A percentile compares a stretch with the other conserved stretches of the same genome.
These are phyloP conservation scores for Tylopilus plumbeoviolaceoides DNA, from an alignment of 768 basidiomycete genomes.

Conservation along the genomic window DNA sequence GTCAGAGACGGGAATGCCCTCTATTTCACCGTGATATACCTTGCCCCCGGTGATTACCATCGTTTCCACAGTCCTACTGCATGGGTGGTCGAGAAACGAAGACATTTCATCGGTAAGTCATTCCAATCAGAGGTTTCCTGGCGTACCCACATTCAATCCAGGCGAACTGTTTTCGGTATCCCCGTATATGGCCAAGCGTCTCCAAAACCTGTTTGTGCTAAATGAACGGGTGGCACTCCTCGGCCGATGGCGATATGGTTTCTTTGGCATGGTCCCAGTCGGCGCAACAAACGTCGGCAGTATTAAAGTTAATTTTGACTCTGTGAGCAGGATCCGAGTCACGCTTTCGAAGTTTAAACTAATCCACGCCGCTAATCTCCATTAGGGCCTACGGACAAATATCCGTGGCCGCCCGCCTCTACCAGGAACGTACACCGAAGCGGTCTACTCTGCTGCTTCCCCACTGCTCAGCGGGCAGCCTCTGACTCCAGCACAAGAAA, in stretches of 20 bases:
- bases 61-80: slow-evolving; percentile 94
- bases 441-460: slow-evolving; percentile 84
- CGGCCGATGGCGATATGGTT: slow-evolving; percentile 92
- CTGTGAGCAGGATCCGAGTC: slow-evolving; percentile 38
- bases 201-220: slow-evolving; percentile 93
- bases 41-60: slow-evolving; percentile 98
- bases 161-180: slow-evolving; percentile 95
- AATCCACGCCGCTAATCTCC: not conserved
- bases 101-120: slow-evolving; percentile 87
- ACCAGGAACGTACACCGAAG: slow-evolving; percentile 87
- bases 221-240: slow-evolving; percentile 96
- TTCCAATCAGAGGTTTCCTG: not conserved
- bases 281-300: slow-evolving; percentile 98
- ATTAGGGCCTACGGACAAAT: slow-evolving; percentile 83
- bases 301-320: slow-evolving; percentile 94
- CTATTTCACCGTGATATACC: slow-evolving; percentile 93
- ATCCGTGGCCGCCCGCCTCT: slow-evolving; percentile 68
- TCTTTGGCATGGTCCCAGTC: slow-evolving; percentile 96
- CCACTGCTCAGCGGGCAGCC: slow-evolving; percentile 85
- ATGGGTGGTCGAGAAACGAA: slow-evolving; percentile 94
- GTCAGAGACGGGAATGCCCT: slow-evolving; percentile 77
- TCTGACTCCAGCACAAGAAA: slow-evolving; percentile 82
- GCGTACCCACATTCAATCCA: slow-evolving; percentile 22
- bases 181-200: slow-evolving; percentile 89
- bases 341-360: not conserved